Evolutionary conservation across 2,329 filamentous ascomycete species (phyloP).

Genomic region (Botrytis byssoidea): DNA sequence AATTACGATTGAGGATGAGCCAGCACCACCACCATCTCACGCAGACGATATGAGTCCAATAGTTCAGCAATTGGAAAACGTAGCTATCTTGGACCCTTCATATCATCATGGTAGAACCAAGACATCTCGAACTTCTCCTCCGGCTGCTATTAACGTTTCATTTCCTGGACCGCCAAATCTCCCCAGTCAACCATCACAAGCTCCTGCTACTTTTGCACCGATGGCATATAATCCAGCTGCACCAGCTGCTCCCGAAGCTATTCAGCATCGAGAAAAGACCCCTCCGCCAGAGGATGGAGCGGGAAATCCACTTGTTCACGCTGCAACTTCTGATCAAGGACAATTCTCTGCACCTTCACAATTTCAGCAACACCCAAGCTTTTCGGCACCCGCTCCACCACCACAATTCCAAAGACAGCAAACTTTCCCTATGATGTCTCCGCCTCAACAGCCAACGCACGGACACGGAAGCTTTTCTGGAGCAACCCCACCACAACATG

Average conservation of each 20-base stretch:
- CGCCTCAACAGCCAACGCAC: slow-evolving; percentile 9
- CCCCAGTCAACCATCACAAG: slow-evolving; percentile 39
- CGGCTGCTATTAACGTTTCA: slow-evolving; percentile 20
- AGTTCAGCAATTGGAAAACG: slow-evolving; percentile 70
- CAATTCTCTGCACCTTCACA: slow-evolving; percentile 54
- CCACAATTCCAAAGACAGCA: slow-evolving; percentile 22
- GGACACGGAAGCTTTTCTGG: slow-evolving; percentile 9
- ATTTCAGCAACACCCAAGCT: slow-evolving; percentile 26
- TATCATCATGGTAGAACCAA: slow-evolving; percentile 40
- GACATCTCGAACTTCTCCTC: slow-evolving; percentile 32
- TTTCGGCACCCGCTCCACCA: slow-evolving; percentile 24
- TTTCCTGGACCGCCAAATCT: slow-evolving; percentile 39
- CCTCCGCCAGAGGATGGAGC: slow-evolving; percentile 69
- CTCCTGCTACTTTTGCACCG: slow-evolving; percentile 48
- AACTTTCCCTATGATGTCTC: slow-evolving; percentile 20
- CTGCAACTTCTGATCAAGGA: slow-evolving; percentile 56
- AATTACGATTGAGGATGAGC: slow-evolving; percentile 64
- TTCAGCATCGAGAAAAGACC: slow-evolving; percentile 75
- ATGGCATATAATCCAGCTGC: slow-evolving; percentile 80
- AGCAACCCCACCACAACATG: slow-evolving; percentile 13
- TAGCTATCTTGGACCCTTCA: slow-evolving; percentile 62
- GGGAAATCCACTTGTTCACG: slow-evolving; percentile 57
- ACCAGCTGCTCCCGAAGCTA: slow-evolving; percentile 69
- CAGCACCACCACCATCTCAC: slow-evolving; percentile 49
- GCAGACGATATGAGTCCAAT: slow-evolving; percentile 61